Evolutionary conservation across 208 protist genomes (phyloP).

Genomic region (Crithidia acanthocephali): DNA sequence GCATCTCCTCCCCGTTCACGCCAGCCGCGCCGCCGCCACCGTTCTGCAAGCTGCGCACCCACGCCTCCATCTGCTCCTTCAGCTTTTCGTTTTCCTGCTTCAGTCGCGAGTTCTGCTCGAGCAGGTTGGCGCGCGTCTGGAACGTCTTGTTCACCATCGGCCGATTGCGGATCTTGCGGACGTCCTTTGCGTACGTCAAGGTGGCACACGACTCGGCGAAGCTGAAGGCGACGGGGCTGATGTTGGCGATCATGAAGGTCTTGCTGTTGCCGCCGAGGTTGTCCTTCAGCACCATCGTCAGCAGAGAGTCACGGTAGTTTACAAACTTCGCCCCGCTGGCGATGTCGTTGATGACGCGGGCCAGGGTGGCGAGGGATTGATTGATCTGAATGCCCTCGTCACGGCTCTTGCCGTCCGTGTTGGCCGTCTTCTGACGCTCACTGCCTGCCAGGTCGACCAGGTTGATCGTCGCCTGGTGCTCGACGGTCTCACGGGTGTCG

Average conservation of each 20-base stretch:
- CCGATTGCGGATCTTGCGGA: constrained; percentile 87
- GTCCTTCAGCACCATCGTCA: constrained; percentile 93
- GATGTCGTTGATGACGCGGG: constrained; percentile 87
- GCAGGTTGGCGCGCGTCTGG: constrained; percentile 87
- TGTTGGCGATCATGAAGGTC: constrained; percentile 94
- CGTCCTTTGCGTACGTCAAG: constrained; percentile 67
- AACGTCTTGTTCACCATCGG: constrained; percentile 91
- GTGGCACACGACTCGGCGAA: constrained; percentile 78
- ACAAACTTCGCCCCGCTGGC: constrained; percentile 82
- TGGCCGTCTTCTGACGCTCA: constrained; percentile 84
- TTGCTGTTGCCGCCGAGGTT: constrained; percentile 92
- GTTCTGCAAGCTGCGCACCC: constrained; percentile 31
- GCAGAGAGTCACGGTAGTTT: constrained; percentile 92
- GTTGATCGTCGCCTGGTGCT: constrained; percentile 85
- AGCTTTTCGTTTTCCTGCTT: constrained; percentile 72
- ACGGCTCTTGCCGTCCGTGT: constrained; percentile 72
- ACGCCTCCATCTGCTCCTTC: constrained; percentile 64
- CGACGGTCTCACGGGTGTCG: constrained; percentile 67
- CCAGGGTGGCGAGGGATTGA: constrained; percentile 84
- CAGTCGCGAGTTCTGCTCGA: constrained; percentile 62
- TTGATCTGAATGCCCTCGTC: constrained; percentile 92
- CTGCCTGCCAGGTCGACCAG: constrained; percentile 94
- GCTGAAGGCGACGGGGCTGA: constrained; percentile 79
- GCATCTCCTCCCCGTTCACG: background rate
- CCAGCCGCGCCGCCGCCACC: background rate